These are phyloP conservation scores for Drosera spatulata DNA, from an alignment of 179 eudicot species.

Conservation along the genomic window DNA sequence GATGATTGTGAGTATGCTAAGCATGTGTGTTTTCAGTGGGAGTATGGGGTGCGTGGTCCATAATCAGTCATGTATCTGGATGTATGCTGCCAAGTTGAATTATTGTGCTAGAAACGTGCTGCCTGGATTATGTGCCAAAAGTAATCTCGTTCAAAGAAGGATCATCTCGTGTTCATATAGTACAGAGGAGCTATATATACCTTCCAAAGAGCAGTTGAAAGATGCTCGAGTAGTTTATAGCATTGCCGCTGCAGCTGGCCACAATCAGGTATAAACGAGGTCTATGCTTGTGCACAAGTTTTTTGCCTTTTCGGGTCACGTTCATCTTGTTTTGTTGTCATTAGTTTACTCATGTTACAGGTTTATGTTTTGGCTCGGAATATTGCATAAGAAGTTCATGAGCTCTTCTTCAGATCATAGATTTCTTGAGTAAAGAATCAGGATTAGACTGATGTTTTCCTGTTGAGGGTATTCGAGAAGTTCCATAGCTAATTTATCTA, in stretches of 20 bases:
- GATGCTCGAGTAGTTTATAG: constrained; percentile 57
- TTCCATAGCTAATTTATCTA: too few species aligned
- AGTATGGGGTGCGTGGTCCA: constrained; percentile 15
- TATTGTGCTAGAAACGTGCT: constrained; percentile 10
- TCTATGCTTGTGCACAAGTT: background rate
- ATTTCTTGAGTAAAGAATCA: background rate
- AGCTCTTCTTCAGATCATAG: background rate
- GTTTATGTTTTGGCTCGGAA: background rate
- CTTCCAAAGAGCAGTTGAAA: constrained; percentile 20
- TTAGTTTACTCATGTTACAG: background rate
- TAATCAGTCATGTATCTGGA: constrained; percentile 24
- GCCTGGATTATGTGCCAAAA: constrained; percentile 7
- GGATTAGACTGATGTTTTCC: too few species aligned
- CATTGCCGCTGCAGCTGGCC: constrained; percentile 82
- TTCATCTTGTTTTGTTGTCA: background rate
- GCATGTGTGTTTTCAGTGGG: constrained; percentile 13
- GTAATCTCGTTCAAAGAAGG: constrained; percentile 13
- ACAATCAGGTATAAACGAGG: constrained; percentile 51
- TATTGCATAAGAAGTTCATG: background rate
- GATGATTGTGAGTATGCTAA: too few species aligned
- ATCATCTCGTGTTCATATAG: constrained; percentile 28
- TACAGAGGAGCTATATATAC: constrained; percentile 17
- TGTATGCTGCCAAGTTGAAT: constrained; percentile 13
- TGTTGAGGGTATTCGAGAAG: too few species aligned
- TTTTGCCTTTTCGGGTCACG: background rate